These are phyloP conservation scores for Hyphopichia khmerensis DNA, from an alignment of 1,139 yeast genomes.

Conservation along the genomic window DNA sequence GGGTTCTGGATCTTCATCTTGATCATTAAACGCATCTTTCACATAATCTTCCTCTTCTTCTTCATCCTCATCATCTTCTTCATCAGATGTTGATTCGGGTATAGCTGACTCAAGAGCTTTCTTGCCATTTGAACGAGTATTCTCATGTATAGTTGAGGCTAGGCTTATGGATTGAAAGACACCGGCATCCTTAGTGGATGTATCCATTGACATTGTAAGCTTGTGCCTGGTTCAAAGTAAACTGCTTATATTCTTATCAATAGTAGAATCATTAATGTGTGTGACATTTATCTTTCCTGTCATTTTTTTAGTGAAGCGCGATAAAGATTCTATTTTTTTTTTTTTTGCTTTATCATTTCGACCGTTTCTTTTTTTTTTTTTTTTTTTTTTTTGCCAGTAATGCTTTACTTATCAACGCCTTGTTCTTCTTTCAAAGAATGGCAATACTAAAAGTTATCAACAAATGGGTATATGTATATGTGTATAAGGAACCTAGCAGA, in stretches of 20 bases:
- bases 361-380: not conserved
- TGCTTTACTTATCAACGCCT: not conserved
- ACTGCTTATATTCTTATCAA: no score
- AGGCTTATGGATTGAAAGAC: constrained; percentile 17
- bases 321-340: not conserved
- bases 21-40: constrained; percentile 15
- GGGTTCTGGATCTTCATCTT: constrained; percentile 28
- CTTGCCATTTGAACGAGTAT: not conserved
- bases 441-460: no score
- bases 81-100: constrained; percentile 20
- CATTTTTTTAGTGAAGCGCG: not conserved
- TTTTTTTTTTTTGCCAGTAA: not conserved
- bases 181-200: not conserved
- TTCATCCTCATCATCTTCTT: constrained; percentile 14
- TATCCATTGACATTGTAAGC: not conserved
- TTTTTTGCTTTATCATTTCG: not conserved
- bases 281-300: not conserved
- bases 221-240: not conserved
- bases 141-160: constrained; percentile 12
- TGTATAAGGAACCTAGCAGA: no score
- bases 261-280: no score
- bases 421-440: not conserved
- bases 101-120: not conserved
- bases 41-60: constrained; percentile 10
- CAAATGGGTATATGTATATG: no score